These are phyloP conservation scores for Monoraphidium neglectum DNA, from an alignment of 139 green algal genomes.

Conservation along the genomic window DNA sequence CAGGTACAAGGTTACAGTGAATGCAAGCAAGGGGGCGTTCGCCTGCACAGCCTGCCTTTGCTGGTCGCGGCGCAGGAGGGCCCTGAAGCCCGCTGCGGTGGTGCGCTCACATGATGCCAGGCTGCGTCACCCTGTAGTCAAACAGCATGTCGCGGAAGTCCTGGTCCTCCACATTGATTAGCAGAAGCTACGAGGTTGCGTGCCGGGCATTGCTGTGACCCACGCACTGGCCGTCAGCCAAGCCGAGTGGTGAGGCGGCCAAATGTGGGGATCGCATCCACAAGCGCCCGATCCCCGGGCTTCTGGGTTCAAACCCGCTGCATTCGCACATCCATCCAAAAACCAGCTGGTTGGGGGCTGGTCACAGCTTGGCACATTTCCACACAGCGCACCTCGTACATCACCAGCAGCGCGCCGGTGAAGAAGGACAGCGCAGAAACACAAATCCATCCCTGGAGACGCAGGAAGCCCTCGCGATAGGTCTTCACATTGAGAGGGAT, in stretches of 20 bases:
- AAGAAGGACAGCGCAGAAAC: conserved; percentile 11
- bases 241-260: too few relatives aligned
- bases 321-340: too few relatives aligned
- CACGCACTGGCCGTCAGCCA: too few relatives aligned
- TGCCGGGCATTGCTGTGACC: too few relatives aligned
- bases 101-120: not conserved
- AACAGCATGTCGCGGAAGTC: conserved; percentile 32
- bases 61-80: not conserved
- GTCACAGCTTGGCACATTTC: too few relatives aligned
- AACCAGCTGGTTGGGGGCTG: too few relatives aligned
- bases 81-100: not conserved
- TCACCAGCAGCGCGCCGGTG: too few relatives aligned
- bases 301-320: too few relatives aligned
- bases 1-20: not conserved
- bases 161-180: conserved; percentile 20
- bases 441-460: conserved; percentile 18
- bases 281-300: too few relatives aligned
- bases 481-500: conserved; percentile 13
- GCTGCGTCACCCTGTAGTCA: conserved; percentile 19
- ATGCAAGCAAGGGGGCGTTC: not conserved
- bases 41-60: not conserved
- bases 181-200: too few relatives aligned
- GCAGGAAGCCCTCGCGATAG: conserved; percentile 18
- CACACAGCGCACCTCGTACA: too few relatives aligned
- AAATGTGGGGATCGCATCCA: too few relatives aligned